Conservation (phyloP, 176 grass and related monocot genomes). For the Eremochloa ophiuroides region DNA sequence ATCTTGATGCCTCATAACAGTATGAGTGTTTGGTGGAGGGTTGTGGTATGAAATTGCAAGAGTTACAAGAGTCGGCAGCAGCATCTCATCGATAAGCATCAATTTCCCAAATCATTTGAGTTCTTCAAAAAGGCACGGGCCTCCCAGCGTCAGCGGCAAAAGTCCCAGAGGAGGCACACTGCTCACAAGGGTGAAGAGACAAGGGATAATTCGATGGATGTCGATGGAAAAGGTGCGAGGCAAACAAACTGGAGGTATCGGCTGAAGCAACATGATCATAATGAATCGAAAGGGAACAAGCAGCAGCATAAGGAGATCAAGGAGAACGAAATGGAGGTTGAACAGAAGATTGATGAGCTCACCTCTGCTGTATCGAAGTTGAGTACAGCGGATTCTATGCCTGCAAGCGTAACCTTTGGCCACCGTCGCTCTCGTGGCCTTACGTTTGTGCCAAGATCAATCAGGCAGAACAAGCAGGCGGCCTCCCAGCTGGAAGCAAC, state of each 20-base stretch:
- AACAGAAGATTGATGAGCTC: conserved; percentile 64
- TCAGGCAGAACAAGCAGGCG: conserved; percentile 54
- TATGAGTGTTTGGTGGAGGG: conserved; percentile 97
- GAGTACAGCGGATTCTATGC: conserved; percentile 50
- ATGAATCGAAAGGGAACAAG: not conserved
- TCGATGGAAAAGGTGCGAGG: conserved; percentile 46
- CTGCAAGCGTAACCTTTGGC: conserved; percentile 54
- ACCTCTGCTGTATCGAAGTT: conserved; percentile 59
- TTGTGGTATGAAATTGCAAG: conserved; percentile 77
- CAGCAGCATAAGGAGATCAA: not conserved
- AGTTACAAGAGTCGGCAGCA: conserved; percentile 73
- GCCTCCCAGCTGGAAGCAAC: conserved; percentile 31
- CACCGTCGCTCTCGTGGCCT: conserved; percentile 59
- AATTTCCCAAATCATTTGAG: conserved; percentile 78
- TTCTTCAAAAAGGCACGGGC: conserved; percentile 72
- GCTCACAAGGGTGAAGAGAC: conserved; percentile 31
- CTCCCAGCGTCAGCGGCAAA: conserved; percentile 75
- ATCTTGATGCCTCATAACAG: conserved; percentile 29
- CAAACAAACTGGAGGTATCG: conserved; percentile 22
- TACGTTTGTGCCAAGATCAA: conserved; percentile 69
- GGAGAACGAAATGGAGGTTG: conserved; percentile 62
- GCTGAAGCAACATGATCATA: conserved; percentile 26
- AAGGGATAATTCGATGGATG: conserved; percentile 45
- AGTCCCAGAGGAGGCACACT: conserved; percentile 42
- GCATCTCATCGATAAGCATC: conserved; percentile 90